phyloP scores from a whole-genome alignment of 768 basidiomycete species.

The Sporobolomyces phaffii region DNA sequence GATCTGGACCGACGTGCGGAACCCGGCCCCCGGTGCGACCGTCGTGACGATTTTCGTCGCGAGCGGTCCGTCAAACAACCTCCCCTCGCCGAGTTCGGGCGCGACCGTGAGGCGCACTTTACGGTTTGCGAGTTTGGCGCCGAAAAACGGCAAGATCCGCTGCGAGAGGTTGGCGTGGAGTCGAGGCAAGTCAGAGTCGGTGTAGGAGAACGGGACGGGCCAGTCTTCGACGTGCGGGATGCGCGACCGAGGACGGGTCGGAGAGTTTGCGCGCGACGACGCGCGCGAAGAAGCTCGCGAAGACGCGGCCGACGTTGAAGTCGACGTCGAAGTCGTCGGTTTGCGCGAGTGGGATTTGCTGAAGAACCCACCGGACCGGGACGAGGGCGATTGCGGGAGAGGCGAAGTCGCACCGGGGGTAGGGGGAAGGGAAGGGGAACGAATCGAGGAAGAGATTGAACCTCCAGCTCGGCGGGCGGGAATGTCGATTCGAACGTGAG shows the following conservation, averaged over 20 bases:
- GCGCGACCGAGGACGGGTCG: background rate
- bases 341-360: constrained; percentile 12
- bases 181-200: constrained; percentile 17
- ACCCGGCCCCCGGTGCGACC: constrained; percentile 13
- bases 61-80: constrained; percentile 26
- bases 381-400: background rate
- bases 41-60: constrained; percentile 28
- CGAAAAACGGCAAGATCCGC: constrained; percentile 44
- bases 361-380: background rate
- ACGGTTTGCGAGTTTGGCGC: constrained; percentile 39
- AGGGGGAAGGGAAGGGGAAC: constrained; percentile 13
- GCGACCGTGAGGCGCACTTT: constrained; percentile 41
- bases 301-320: too few species aligned
- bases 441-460: background rate
- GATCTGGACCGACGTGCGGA: constrained; percentile 8
- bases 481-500: constrained; percentile 31
- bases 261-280: constrained; percentile 21
- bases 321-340: background rate
- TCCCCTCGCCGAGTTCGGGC: constrained; percentile 10
- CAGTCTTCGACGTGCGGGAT: constrained; percentile 11
- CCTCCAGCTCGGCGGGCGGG: background rate
- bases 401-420: constrained; percentile 8
- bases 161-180: constrained; percentile 42
- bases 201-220: constrained; percentile 25
- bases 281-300: constrained; percentile 9